phyloP scores from a whole-genome alignment of 805 yeast species.

The Henningerozyma blattae region DNA sequence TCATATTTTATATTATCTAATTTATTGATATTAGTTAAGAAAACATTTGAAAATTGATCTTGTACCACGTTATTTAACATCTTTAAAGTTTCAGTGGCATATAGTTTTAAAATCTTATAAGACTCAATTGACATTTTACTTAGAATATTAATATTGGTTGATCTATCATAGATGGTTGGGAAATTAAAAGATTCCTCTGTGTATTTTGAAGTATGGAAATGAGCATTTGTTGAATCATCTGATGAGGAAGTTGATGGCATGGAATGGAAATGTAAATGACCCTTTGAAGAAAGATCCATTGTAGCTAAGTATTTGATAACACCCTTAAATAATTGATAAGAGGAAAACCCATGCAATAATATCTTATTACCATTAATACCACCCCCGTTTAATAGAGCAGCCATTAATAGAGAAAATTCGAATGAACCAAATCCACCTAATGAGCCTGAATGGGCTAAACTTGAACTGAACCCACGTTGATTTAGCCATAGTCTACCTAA shows the following conservation, averaged over 20 bases:
- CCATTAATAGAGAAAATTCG: slow-evolving; percentile 74
- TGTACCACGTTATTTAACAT: slow-evolving; percentile 67
- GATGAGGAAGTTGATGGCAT: no score
- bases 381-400: slow-evolving; percentile 76
- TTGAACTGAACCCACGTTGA: slow-evolving; percentile 71
- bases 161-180: slow-evolving; percentile 68
- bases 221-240: slow-evolving; percentile 9
- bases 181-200: slow-evolving; percentile 50
- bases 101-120: slow-evolving; percentile 46
- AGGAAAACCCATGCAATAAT: slow-evolving; percentile 76
- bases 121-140: slow-evolving; percentile 71
- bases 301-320: slow-evolving; percentile 71
- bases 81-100: slow-evolving; percentile 55
- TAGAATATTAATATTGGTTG: slow-evolving; percentile 63
- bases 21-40: slow-evolving; percentile 46
- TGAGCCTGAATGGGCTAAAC: slow-evolving; percentile 38
- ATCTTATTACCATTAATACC: slow-evolving; percentile 65
- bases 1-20: slow-evolving; percentile 54
- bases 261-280: slow-evolving; percentile 59
- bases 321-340: slow-evolving; percentile 89
- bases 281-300: slow-evolving; percentile 52
- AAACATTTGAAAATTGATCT: slow-evolving; percentile 73
- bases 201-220: slow-evolving; percentile 23
- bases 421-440: slow-evolving; percentile 80
- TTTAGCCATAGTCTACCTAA: slow-evolving; percentile 83